Conservation (phyloP, 2,329 filamentous ascomycete species). For the Dactylonectria macrodidyma region DNA sequence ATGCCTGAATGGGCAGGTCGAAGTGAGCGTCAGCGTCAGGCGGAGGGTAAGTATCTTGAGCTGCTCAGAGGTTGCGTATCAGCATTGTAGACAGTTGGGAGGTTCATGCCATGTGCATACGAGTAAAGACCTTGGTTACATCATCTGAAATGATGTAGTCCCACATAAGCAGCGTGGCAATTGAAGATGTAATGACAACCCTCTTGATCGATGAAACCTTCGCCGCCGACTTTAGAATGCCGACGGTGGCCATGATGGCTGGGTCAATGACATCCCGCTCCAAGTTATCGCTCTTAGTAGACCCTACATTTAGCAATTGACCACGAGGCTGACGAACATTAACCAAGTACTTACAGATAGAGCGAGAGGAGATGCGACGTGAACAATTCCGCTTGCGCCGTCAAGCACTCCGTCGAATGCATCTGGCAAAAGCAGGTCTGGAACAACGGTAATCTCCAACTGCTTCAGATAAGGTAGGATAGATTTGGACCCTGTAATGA, state of each 20-base stretch:
- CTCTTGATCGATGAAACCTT: background rate
- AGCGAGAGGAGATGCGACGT: slow-evolving; percentile 2
- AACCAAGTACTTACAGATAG: background rate
- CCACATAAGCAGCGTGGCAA: background rate
- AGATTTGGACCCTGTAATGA: background rate
- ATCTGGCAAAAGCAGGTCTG: background rate
- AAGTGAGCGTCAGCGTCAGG: slow-evolving; percentile 42
- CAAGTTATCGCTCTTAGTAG: background rate
- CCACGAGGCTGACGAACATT: too few relatives aligned
- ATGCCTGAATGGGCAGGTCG: slow-evolving; percentile 51
- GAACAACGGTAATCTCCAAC: background rate
- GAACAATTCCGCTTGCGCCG: background rate
- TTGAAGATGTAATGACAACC: slow-evolving; percentile 13
- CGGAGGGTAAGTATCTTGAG: background rate
- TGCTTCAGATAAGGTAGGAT: background rate
- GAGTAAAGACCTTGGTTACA: background rate
- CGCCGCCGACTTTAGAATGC: background rate
- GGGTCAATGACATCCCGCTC: background rate
- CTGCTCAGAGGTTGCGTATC: background rate
- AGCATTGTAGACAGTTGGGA: background rate
- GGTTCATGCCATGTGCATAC: background rate
- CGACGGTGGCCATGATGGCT: background rate
- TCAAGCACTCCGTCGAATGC: slow-evolving; percentile 1
- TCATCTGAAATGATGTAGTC: slow-evolving; percentile 4
- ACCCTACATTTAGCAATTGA: background rate